phyloP scores from a whole-genome alignment of 2,329 filamentous ascomycete species.

The Fusarium zealandicum region DNA sequence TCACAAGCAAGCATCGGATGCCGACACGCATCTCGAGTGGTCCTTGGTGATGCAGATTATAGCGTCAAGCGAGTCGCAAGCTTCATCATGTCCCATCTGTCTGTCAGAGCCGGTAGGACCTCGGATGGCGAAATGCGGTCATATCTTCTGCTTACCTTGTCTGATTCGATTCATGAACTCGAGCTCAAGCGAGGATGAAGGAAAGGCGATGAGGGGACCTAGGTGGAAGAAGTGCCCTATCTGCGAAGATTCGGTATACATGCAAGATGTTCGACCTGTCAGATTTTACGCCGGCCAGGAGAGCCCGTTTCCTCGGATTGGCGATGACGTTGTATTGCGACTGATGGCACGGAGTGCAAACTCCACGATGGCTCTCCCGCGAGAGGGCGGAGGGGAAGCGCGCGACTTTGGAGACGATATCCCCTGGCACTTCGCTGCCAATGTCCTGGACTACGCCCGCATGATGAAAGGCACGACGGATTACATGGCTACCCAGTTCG shows the following conservation, averaged over 20 bases:
- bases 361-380: constrained; percentile 86
- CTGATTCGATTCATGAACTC: constrained; percentile 96
- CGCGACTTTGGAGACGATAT: constrained; percentile 76
- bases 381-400: constrained; percentile 76
- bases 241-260: constrained; percentile 91
- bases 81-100: constrained; percentile 91
- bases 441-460: constrained; percentile 91
- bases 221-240: constrained; percentile 96
- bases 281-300: constrained; percentile 93
- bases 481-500: constrained; percentile 84
- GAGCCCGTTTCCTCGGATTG: constrained; percentile 77
- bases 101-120: constrained; percentile 91
- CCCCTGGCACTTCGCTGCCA: constrained; percentile 94
- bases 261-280: constrained; percentile 88
- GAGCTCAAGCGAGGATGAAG: constrained; percentile 73
- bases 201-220: constrained; percentile 70
- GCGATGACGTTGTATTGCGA: constrained; percentile 87
- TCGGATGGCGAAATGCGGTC: constrained; percentile 95
- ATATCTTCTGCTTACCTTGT: constrained; percentile 95
- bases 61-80: constrained; percentile 87
- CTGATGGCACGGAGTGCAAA: constrained; percentile 81
- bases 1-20: constrained; percentile 79
- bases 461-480: constrained; percentile 93
- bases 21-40: constrained; percentile 92
- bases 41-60: constrained; percentile 88